Percentiles rank a stretch among this genome's conserved stretches.
Evolutionary conservation across 2,329 filamentous ascomycete genomes (phyloP).

Genomic region (Colletotrichum viniferum): DNA sequence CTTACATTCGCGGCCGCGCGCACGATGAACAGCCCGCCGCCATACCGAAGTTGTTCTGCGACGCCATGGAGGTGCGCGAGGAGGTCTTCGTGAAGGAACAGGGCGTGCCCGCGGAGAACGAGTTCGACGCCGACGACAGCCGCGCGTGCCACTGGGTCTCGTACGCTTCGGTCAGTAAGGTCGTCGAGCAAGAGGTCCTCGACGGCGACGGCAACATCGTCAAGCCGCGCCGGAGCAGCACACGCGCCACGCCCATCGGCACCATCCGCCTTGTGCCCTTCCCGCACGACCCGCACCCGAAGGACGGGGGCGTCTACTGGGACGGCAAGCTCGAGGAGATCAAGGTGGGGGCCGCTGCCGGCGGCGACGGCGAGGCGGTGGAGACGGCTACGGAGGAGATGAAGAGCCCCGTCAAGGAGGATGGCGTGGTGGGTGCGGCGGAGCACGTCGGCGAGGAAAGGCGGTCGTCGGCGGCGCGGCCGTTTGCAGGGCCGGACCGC

Average conservation of each 20-base stretch:
- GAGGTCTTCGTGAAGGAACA: constrained; percentile 67
- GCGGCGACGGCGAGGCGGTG: constrained; percentile 21
- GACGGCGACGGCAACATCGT: constrained; percentile 47
- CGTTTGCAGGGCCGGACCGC: constrained; percentile 37
- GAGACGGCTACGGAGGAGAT: constrained; percentile 18
- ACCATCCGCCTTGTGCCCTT: constrained; percentile 84
- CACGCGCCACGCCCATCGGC: constrained; percentile 63
- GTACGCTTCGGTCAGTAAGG: constrained; percentile 69
- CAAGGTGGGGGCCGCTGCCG: neutral
- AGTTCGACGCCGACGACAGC: constrained; percentile 81
- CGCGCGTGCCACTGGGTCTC: constrained; percentile 86
- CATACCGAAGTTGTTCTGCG: constrained; percentile 62
- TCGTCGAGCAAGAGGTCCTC: constrained; percentile 44
- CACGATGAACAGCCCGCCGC: constrained; percentile 47
- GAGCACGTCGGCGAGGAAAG: constrained; percentile 22
- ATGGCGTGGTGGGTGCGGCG: constrained; percentile 24
- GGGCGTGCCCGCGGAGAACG: constrained; percentile 63
- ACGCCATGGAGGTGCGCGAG: constrained; percentile 67
- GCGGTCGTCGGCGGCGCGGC: neutral
- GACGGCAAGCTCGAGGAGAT: constrained; percentile 42
- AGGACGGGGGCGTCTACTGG: constrained; percentile 52
- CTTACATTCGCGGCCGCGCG: constrained; percentile 45
- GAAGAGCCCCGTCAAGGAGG: neutral
- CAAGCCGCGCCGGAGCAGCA: constrained; percentile 48
- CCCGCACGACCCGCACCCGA: constrained; percentile 71